phyloP scores from a whole-genome alignment of 768 basidiomycete species.

The Roridomyces roridus region DNA sequence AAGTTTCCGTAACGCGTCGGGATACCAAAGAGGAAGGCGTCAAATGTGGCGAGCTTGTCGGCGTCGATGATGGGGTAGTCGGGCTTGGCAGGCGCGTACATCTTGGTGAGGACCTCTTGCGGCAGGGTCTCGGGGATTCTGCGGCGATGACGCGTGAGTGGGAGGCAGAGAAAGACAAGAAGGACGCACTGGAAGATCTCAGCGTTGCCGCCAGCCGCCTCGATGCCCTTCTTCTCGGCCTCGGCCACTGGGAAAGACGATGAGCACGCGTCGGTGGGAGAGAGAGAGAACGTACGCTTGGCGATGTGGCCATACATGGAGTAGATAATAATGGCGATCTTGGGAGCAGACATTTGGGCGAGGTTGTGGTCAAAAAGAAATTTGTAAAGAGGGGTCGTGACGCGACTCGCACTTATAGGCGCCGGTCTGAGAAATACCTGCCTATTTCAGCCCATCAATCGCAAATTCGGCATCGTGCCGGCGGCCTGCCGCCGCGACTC shows the following conservation, averaged over 20 bases:
- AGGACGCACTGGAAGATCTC: conserved; percentile 59
- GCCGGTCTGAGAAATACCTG: no score
- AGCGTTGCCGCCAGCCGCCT: conserved; percentile 53
- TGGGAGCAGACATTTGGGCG: conserved; percentile 54
- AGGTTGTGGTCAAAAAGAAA: no score
- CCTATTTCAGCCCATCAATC: no score
- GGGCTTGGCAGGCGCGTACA: conserved; percentile 77
- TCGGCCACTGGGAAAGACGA: conserved; percentile 59
- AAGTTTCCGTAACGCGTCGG: conserved; percentile 81
- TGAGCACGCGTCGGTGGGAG: neutral
- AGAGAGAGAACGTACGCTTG: conserved; percentile 45
- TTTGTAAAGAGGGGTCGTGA: neutral
- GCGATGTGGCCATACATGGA: conserved; percentile 77
- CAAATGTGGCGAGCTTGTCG: conserved; percentile 57
- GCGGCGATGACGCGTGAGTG: neutral
- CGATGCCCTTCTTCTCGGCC: conserved; percentile 54
- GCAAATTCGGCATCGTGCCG: no score
- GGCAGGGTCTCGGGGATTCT: conserved; percentile 85
- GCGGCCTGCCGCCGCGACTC: no score
- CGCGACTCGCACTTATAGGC: no score
- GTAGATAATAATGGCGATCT: conserved; percentile 76
- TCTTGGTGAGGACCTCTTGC: conserved; percentile 64
- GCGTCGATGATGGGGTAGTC: conserved; percentile 72
- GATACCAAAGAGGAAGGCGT: conserved; percentile 76
- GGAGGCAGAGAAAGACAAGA: neutral